Evolutionary conservation across 768 basidiomycete species (phyloP).

Genomic region (Russula dissimulans): DNA sequence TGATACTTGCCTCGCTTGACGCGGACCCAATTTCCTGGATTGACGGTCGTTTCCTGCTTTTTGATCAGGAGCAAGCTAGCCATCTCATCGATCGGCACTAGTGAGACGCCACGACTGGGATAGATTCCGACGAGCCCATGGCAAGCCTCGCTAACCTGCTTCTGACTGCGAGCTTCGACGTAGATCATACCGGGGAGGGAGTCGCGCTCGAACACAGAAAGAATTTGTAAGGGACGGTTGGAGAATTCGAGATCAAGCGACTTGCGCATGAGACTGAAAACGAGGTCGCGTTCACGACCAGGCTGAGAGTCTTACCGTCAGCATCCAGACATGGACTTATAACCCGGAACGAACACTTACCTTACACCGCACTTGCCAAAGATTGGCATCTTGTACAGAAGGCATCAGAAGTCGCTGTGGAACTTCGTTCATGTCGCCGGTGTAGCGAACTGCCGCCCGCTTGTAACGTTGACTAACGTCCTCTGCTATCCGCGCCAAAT

Average conservation of each 20-base stretch:
- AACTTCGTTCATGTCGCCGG: slow-evolving; percentile 87
- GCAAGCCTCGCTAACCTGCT: slow-evolving; percentile 77
- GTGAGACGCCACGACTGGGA: slow-evolving; percentile 64
- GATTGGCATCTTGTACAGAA: slow-evolving; percentile 85
- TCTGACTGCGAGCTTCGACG: slow-evolving; percentile 84
- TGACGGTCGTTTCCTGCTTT: slow-evolving; percentile 81
- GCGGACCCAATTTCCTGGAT: slow-evolving; percentile 89
- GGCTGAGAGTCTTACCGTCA: slow-evolving; percentile 37
- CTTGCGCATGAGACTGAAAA: slow-evolving; percentile 92
- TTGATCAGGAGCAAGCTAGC: slow-evolving; percentile 92
- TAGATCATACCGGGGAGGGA: slow-evolving; percentile 94
- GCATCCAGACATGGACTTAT: not conserved
- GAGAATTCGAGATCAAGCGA: slow-evolving; percentile 76
- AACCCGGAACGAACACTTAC: slow-evolving; percentile 32
- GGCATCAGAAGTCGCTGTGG: slow-evolving; percentile 95
- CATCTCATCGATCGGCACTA: slow-evolving; percentile 98
- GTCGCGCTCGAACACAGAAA: slow-evolving; percentile 93
- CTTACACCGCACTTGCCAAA: slow-evolving; percentile 95
- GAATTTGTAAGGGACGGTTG: slow-evolving; percentile 70
- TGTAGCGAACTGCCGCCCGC: slow-evolving; percentile 62
- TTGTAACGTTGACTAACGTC: slow-evolving; percentile 72
- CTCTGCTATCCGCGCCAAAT: slow-evolving; percentile 77
- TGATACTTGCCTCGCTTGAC: slow-evolving; percentile 89
- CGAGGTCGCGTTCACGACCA: slow-evolving; percentile 87
- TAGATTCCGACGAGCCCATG: slow-evolving; percentile 92